phyloP scores from a whole-genome alignment of 2,329 filamentous ascomycete genomes.

The Anisogramma anomala region DNA sequence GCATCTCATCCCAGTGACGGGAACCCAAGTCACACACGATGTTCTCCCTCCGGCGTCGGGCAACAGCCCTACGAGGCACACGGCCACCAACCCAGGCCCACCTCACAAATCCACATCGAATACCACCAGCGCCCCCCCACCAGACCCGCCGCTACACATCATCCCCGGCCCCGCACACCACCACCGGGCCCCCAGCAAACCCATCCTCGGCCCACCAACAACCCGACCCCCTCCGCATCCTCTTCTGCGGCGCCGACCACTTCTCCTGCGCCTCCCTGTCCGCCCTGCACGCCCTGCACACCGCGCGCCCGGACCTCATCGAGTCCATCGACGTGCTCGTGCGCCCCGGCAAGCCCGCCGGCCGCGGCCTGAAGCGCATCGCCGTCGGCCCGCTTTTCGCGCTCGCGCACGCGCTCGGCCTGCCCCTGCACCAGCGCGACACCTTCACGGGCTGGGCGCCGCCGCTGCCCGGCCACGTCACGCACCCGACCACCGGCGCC shows the following conservation, averaged over 20 bases:
- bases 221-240: conserved; percentile 62
- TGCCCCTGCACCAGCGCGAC: conserved; percentile 63
- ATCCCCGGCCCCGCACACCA: too few species aligned
- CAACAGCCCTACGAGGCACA: too few species aligned
- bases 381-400: conserved; percentile 62
- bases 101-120: too few species aligned
- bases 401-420: conserved; percentile 48
- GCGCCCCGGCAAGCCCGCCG: conserved; percentile 64
- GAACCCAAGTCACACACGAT: too few species aligned
- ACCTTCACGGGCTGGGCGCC: conserved; percentile 69
- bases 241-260: conserved; percentile 89
- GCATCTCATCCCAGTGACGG: too few species aligned
- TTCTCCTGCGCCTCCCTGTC: conserved; percentile 73
- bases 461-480: conserved; percentile 6
- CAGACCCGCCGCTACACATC: too few species aligned
- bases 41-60: too few species aligned
- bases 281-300: conserved; percentile 53
- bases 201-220: too few species aligned
- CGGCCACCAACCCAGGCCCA: too few species aligned
- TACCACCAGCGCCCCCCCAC: too few species aligned
- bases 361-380: conserved; percentile 60
- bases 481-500: conserved; percentile 10
- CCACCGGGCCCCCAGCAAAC: too few species aligned
- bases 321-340: conserved; percentile 78
- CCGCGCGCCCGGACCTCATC: conserved; percentile 42